Percentiles rank a stretch among this genome's conserved stretches.
These are phyloP conservation scores for Pythium guiyangense DNA, from an alignment of 352 stramenopile species.

Conservation along the genomic window DNA sequence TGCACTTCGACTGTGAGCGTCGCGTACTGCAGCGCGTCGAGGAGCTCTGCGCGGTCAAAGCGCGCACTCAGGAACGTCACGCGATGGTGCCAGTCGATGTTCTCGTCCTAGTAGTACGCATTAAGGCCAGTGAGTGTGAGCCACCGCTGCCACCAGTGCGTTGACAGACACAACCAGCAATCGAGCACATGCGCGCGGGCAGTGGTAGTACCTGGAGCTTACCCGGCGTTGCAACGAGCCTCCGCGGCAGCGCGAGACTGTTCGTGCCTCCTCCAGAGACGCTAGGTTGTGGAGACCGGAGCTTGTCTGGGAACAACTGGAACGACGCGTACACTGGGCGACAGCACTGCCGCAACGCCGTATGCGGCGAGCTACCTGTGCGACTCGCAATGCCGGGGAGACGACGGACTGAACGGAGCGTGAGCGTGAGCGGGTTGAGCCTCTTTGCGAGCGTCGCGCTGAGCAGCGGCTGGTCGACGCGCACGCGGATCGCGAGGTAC, in stretches of 20 bases:
- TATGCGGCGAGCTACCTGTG: constrained; percentile 29
- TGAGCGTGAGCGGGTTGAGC: constrained; percentile 69
- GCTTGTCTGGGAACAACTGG: constrained; percentile 39
- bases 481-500: constrained; percentile 46
- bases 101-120: constrained; percentile 10
- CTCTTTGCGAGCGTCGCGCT: constrained; percentile 25
- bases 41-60: constrained; percentile 32
- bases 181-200: not conserved
- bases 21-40: constrained; percentile 40
- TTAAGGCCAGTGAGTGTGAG: not conserved
- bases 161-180: not conserved
- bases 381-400: constrained; percentile 38
- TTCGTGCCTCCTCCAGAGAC: not conserved
- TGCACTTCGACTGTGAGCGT: constrained; percentile 52
- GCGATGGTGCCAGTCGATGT: constrained; percentile 37
- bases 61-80: constrained; percentile 49
- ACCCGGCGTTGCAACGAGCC: constrained; percentile 20
- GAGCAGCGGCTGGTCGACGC: constrained; percentile 46
- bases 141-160: not conserved
- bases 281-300: constrained; percentile 7
- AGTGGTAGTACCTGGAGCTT: constrained; percentile 30
- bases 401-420: constrained; percentile 29
- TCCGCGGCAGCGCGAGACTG: not conserved
- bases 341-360: constrained; percentile 35
- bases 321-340: constrained; percentile 53